Evolutionary conservation across 139 green algal genomes (phyloP), one percentile per base, ranked within the genome.

Genomic region (Chlorella sorokiniana): DNA sequence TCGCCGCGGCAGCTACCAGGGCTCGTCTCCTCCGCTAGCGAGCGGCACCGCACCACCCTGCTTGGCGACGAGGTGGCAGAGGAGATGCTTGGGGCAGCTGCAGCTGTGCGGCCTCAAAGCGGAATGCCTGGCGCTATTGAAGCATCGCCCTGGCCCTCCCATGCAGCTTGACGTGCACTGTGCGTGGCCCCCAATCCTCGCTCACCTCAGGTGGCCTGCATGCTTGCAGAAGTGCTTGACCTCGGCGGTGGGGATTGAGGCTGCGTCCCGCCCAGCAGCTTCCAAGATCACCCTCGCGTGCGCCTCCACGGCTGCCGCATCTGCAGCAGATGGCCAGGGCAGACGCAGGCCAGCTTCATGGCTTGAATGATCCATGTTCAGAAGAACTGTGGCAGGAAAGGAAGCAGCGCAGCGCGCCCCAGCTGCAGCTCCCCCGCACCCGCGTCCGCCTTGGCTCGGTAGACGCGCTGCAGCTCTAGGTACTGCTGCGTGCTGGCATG

Each of bases 401-500:
- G 52, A 2, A 61, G 52, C 54, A 63, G 54, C 54, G n/a, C 54
- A 63, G 54, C 11, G 11, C 62, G 29, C 62, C 1, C 31, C 44
- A 63, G 42, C 42, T 44, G 44, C 42, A 76, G 22, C 8, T 42
- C 44, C 69, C 9, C 5, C 71, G 2, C 69, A 73, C 76, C 94
- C 25, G 62, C 63, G 0, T 95, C 91, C 2, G 96, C 95, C 61
- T 91, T 88, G 44, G 89, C 88, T 3, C 91, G 76, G 85, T 99
- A 99, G 38, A 98, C 29, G 25, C 88, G 84, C 88, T 98, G 93
- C 69, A 99, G 81, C 38, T 88, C 76, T 33, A 98, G 88, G 79
- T 97, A 98, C 75, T 89, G 80, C 22, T 95, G 91, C n/a, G 96
- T 99, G 27, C 93, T 95, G 8, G 96, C 89, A 31, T 92, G 91